Conservation (phyloP, 78 protist species). For the Cyanophora paradoxa region DNA sequence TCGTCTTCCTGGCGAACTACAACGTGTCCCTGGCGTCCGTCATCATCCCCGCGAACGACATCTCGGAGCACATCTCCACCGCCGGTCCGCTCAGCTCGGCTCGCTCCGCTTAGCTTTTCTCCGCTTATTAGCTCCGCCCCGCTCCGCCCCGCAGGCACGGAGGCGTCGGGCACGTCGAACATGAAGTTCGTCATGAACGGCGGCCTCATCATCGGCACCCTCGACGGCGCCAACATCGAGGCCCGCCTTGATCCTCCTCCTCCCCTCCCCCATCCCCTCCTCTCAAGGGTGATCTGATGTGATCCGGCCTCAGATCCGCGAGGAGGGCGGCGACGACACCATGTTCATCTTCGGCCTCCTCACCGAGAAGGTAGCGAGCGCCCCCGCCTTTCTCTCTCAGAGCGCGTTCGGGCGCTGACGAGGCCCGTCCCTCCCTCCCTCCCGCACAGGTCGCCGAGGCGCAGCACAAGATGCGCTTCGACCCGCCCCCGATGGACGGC, state of each 20-base stretch:
- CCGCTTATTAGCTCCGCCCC: no score
- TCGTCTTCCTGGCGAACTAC: slow-evolving; percentile 88
- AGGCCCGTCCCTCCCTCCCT: no score
- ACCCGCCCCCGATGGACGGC: neutral
- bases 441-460: no score
- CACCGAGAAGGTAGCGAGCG: no score
- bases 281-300: neutral
- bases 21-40: slow-evolving; percentile 82
- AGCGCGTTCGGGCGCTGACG: no score
- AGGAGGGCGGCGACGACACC: slow-evolving; percentile 63
- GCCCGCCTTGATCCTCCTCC: no score
- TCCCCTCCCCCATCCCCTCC: neutral
- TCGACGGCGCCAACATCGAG: slow-evolving; percentile 94
- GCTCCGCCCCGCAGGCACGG: no score
- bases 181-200: slow-evolving; percentile 93
- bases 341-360: slow-evolving; percentile 68
- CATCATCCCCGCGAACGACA: slow-evolving; percentile 88
- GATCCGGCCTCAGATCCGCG: slow-evolving; percentile 26
- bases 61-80: slow-evolving; percentile 87
- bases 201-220: slow-evolving; percentile 81
- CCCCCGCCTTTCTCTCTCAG: no score
- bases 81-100: no score
- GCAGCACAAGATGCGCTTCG: neutral
- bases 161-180: slow-evolving; percentile 91
- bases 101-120: no score